Evolutionary conservation across 2,329 filamentous ascomycete genomes (phyloP), one percentile per base, ranked within the genome.

Genomic region (Fusarium sp.): DNA sequence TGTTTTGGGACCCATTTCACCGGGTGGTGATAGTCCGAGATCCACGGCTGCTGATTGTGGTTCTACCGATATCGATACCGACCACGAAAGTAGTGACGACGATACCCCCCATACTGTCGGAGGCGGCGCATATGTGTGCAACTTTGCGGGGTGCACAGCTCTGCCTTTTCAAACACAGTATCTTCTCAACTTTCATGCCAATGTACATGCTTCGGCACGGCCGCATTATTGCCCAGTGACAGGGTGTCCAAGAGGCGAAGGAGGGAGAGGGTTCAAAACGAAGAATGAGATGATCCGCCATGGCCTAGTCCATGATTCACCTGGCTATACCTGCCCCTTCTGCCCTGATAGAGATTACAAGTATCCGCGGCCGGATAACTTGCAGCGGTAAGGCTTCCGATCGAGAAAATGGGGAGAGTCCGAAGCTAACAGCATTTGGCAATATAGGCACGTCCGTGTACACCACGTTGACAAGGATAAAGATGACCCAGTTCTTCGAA

Each of bases 351-450:
- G 11, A 43, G n/a, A 22, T 1, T 2, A 14, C n/a, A 43, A 13
- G 41, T 22, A 8, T 43, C 3, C 13, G 4, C 0, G n/a, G 41
- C n/a, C 41, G 2, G 41, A 22, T 7, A 1, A 43, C n/a, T 4
- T 20, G n/a, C 1, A 1, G n/a, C n/a, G n/a, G 41, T 43, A 43
- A 43, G 41, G 0, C n/a, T 1, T 7, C 41, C 0, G 6, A 22
- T 1, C n/a, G 11, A 43, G n/a, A 43, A 20, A 18, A 9, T 41
- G 10, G 18, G 9, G 18, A 20, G 9, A 41, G n/a, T 6, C 20
- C n/a, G 11, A 43, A 7, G 7, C 39, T 43, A 13, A 43, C 20
- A 14, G 14, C 3, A 16, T 8, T 16, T 37, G 14, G 16, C 33
- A 22, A 6, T 43, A 3, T 5, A 43, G 39, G n/a, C n/a, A 22